phyloP scores from a whole-genome alignment of 805 yeast species.

The Candida michaelii region DNA sequence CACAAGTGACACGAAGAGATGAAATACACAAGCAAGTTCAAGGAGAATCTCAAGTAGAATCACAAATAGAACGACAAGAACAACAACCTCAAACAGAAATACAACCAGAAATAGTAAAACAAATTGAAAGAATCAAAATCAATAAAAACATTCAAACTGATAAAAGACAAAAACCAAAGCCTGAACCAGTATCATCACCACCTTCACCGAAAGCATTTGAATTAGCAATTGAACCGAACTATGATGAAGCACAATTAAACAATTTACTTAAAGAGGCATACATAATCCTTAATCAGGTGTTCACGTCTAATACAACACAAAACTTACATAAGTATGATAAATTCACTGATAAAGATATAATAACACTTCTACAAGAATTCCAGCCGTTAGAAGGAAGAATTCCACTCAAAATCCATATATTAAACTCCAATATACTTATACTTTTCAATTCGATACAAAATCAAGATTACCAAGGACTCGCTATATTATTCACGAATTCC shows the following conservation, averaged over 20 bases:
- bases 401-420: constrained; percentile 4
- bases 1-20: no score
- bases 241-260: constrained; percentile 22
- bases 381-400: constrained; percentile 4
- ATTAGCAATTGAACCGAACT: constrained; percentile 6
- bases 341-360: not conserved
- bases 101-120: not conserved
- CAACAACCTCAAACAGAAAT: constrained; percentile 7
- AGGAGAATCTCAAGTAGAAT: not conserved
- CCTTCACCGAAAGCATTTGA: constrained; percentile 5
- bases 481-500: constrained; percentile 34
- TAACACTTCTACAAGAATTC: not conserved
- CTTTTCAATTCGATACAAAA: not conserved
- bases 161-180: not conserved
- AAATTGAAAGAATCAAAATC: constrained; percentile 5
- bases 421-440: constrained; percentile 2
- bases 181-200: constrained; percentile 4
- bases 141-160: constrained; percentile 12
- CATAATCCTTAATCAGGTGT: constrained; percentile 22
- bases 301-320: constrained; percentile 1
- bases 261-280: constrained; percentile 22
- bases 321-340: constrained; percentile 4
- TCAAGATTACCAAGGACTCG: constrained; percentile 23
- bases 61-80: not conserved
- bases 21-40: no score